Base-by-base conservation (phyloP, 352 stramenopile species). In the Albugo laibachii region DNA sequence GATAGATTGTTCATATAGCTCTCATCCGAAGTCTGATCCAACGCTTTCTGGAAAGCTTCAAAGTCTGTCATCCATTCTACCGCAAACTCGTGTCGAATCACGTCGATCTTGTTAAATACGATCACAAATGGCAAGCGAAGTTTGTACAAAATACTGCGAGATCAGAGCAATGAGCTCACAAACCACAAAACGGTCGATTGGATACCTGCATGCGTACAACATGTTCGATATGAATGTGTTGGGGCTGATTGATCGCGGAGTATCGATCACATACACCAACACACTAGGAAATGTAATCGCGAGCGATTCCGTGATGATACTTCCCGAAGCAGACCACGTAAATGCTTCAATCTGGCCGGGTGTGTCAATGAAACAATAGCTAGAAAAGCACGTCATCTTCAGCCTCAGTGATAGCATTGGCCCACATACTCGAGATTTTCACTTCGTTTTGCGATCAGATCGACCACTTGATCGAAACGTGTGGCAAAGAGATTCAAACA, bases 201-300 rank as follows among this genome's bases (percentile, higher is more conserved):
- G 24, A 24, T 59, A 61, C 55, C 55, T 97, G 62, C 94, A 98
- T 2, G 94, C 93, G 62, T 99, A 99, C 8, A 99, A 72, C 95
- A 99, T 99, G 65, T 99, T 99, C 61, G 79, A 97, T 94, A 99
- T 99, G 63, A 99, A 99, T 14, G 96, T 99, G 55, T 96, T 96
- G 13, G 95, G 94, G 39, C 72, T 96, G 15, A 83, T 75, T 0
- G 91, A 96, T 49, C 95, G 89, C 18, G 95, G 93, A 14, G 95
- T 99, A 63, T 99, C 95, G 45, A 98, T 80, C 14, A 99, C 93
- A 63, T 98, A 99, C 3, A 96, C 75, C 20, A 99, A 75, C 40
- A 97, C 77, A 6, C 94, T 99, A 46, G 95, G 95, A 66, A 99
- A 98, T 11, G 93, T 83, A 12, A 87, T 92, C 14, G 94, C 93